Evolutionary conservation across 495 filamentous ascomycete genomes (phyloP), one percentile per base, ranked within the genome.

Genomic region (Lentithecium fluviatile): DNA sequence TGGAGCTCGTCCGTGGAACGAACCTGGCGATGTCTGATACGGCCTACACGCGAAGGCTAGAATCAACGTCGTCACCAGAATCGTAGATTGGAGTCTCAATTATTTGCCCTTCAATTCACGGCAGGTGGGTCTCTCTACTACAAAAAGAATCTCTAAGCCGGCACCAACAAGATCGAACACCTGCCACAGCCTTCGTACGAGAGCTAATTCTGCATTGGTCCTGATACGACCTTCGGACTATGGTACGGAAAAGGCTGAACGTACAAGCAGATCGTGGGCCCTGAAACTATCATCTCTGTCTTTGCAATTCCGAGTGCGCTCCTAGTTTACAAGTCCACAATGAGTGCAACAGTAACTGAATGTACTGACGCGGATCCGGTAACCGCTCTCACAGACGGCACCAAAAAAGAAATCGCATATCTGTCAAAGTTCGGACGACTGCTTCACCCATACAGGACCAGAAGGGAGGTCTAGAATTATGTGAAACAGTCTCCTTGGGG

Each of bases 71-170:
- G 71, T 77, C 68, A 69, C 47, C 26, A 67, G 75, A 61, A 68
- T 77, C 6, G 70, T 72, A 50, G 54, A 74, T 69, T 76, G 0
- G 76, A 77, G 50, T 58, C 54, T 61, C 71, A 60, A 58, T 65
- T 76, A 52, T 74, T 77, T 61, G 50, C 40, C 17, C 67, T 74
- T 49, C 45, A 43, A 43, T 69, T 79, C 56, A 70, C 73, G 42
- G 71, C 67, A 2, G 70, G 73, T 62, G 73, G 76, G 45, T 74
- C 71, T 51, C 56, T 78, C 54, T 79, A 77, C 68, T 64, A 74
- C 63, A 67, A 62, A 23, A 64, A 70, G 40, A 72, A 65, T 42
- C 56, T 71, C 17, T 10, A 45, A 26, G 49, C 52, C 13, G 37
- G 46, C 15, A 20, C 67, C 40, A 25, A 36, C 24, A 55, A 37